Conservation (phyloP, 805 yeast genomes). For the Kazachstania kunashirensis region DNA sequence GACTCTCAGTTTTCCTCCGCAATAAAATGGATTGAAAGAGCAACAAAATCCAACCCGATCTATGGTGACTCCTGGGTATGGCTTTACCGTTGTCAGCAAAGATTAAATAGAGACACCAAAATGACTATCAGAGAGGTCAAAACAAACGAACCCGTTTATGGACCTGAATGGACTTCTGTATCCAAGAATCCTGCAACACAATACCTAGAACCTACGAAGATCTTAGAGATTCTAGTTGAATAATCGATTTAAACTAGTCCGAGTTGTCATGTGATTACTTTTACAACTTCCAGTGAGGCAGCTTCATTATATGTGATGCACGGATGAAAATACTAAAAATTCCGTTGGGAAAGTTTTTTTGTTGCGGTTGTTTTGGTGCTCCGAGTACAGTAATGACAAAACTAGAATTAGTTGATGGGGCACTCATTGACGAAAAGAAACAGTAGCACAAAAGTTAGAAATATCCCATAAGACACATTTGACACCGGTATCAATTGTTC, state of each 20-base stretch:
- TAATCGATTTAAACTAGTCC: background rate
- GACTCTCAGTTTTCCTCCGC: constrained; percentile 59
- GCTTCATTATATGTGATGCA: constrained; percentile 6
- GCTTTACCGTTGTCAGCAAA: constrained; percentile 39
- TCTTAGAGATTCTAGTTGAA: background rate
- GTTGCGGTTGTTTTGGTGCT: too few relatives aligned
- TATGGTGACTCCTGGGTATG: constrained; percentile 76
- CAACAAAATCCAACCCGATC: constrained; percentile 43
- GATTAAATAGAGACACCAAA: constrained; percentile 20
- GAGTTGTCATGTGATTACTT: too few relatives aligned
- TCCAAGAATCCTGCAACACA: constrained; percentile 41
- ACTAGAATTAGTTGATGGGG: too few relatives aligned
- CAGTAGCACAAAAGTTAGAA: too few relatives aligned
- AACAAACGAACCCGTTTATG: constrained; percentile 49
- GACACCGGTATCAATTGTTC: too few relatives aligned
- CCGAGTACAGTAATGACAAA: too few relatives aligned
- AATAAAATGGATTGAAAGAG: constrained; percentile 62
- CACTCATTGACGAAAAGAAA: too few relatives aligned
- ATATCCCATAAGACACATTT: too few relatives aligned
- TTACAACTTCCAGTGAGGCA: too few relatives aligned
- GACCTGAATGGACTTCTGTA: constrained; percentile 48
- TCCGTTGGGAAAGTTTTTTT: constrained; percentile 4
- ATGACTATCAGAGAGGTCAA: constrained; percentile 20
- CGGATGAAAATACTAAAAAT: constrained; percentile 2
- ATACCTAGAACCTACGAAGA: constrained; percentile 32